Conservation (phyloP, 805 yeast species). For the Kluyveromyces nonfermentans region DNA sequence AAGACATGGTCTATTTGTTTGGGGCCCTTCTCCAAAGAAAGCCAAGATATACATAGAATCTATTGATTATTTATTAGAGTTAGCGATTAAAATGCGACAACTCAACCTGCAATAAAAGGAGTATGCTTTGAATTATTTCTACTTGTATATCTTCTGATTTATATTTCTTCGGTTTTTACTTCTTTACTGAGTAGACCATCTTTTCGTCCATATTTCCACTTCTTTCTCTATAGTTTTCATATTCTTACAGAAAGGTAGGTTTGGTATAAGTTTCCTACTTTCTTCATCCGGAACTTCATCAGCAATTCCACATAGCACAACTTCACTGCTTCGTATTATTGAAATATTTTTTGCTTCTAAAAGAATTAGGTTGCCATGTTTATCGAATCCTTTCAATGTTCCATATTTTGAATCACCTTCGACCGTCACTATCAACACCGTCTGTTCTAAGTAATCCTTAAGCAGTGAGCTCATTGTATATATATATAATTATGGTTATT, state of each 20-base stretch:
- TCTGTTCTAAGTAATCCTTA: constrained; percentile 30
- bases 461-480: constrained; percentile 24
- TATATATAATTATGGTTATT: background rate
- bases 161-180: background rate
- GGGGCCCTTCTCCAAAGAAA: constrained; percentile 90
- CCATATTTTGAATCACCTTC: constrained; percentile 47
- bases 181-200: background rate
- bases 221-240: background rate
- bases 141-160: background rate
- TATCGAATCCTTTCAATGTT: constrained; percentile 51
- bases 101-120: constrained; percentile 26
- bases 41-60: constrained; percentile 93
- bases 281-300: constrained; percentile 7
- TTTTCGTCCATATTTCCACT: constrained; percentile 1
- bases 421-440: constrained; percentile 46
- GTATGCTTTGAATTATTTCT: no score
- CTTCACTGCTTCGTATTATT: constrained; percentile 25
- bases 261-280: background rate
- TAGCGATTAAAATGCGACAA: constrained; percentile 75
- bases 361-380: constrained; percentile 50
- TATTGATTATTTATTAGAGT: constrained; percentile 75
- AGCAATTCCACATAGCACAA: constrained; percentile 24
- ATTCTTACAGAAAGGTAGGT: background rate
- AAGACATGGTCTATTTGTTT: constrained; percentile 91
- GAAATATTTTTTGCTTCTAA: constrained; percentile 24